Base-by-base conservation (phyloP, 805 yeast genomes). In the Candida lessepsii region DNA sequence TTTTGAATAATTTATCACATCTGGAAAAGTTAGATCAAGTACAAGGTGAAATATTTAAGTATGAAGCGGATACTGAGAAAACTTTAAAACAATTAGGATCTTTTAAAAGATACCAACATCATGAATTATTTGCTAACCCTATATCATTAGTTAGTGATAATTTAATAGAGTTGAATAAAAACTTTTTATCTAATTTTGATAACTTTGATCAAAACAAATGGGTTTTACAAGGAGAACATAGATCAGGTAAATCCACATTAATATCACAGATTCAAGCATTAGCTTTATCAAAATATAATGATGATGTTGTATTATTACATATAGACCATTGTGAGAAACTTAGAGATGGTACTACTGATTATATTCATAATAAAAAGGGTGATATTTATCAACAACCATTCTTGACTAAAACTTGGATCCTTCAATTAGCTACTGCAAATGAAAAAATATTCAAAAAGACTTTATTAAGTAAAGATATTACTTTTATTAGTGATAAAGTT, bases 231-330 rank as follows among this genome's bases (percentile, higher is more conserved):
- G 96, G 96, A 30, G 81, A 75, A 40, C 63, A 76, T 31, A 96
- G 96, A 35, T 71, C 76, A 9, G 97, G 97, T 6, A 90, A 89
- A 65, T 76, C 91, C 3, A 77, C 87, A 0, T 53, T 82, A 27
- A 52, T 89, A 34, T 60, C 90, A 0, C 96, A 89, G 59, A 69
- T 81, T 2, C 83, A 83, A 30, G 78, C 83, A 0, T 60, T 85
- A 34, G 73, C 80, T 3, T 45, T 54, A 20, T 52, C 61, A 8
- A 47, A 69, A 24, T 56, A 61, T 23, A 45, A 55, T 5, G 36
- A 45, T 14, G 59, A 67, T 13, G 60, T 73, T 19, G 67, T 83
- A 11, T 62, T 86, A 4, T 52, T 89, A 33, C 86, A 85, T 36
- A 60, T 88, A 13, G 78, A 88, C 20, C 66, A 78, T 45, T 80